Percentiles rank a stretch among this genome's conserved stretches.
Evolutionary conservation across 177 flowering plant genomes (phyloP).

Genomic region (Vitis hybrid): DNA sequence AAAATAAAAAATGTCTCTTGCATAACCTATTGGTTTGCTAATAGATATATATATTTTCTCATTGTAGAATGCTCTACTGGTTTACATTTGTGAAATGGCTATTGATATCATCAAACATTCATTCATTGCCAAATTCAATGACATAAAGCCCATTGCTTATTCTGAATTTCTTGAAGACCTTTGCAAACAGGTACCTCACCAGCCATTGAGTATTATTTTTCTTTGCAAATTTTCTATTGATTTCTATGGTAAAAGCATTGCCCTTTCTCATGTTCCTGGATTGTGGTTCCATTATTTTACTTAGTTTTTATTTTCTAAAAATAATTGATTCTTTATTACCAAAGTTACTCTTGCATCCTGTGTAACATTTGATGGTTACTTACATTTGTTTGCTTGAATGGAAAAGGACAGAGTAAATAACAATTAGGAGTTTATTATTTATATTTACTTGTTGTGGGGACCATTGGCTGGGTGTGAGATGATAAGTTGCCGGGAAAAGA

Average conservation of each 20-base stretch:
- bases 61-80: conserved; percentile 80
- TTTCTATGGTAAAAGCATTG: not conserved
- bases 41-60: conserved; percentile 13
- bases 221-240: not conserved
- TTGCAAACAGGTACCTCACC: conserved; percentile 76
- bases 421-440: no score
- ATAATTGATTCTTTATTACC: no score
- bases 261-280: not conserved
- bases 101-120: conserved; percentile 95
- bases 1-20: not conserved
- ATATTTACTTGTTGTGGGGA: no score
- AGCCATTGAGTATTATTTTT: not conserved
- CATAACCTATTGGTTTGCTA: not conserved
- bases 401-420: no score
- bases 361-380: no score
- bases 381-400: no score
- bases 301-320: not conserved
- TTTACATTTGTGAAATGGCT: conserved; percentile 73
- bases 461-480: no score
- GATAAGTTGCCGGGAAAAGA: no score
- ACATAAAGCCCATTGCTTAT: conserved; percentile 78
- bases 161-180: conserved; percentile 97
- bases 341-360: no score
- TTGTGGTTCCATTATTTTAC: not conserved
- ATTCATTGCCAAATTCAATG: conserved; percentile 94